Percentiles rank a stretch among this genome's conserved stretches.
These are phyloP conservation scores for Cystoderma amianthinum DNA, from an alignment of 768 basidiomycete genomes.

Conservation along the genomic window DNA sequence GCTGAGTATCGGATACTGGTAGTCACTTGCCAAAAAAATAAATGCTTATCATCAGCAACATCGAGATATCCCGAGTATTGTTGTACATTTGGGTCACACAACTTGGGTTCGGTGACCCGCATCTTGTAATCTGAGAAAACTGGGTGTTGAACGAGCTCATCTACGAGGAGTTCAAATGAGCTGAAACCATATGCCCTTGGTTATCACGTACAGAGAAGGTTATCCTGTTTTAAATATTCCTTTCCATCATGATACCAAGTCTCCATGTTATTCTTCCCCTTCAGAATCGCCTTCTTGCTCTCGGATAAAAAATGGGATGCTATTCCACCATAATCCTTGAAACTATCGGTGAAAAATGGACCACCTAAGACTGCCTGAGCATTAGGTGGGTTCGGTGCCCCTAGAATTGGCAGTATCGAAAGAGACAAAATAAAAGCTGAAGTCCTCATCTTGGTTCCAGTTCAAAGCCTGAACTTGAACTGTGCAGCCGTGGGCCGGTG, in stretches of 20 bases:
- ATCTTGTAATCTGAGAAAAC: slow-evolving; percentile 45
- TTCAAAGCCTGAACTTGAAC: no score
- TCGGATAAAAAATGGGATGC: slow-evolving; percentile 32
- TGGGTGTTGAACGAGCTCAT: slow-evolving; percentile 58
- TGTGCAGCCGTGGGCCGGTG: no score
- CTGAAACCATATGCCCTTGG: not conserved
- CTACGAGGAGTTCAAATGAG: slow-evolving; percentile 21
- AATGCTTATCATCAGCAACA: slow-evolving; percentile 68
- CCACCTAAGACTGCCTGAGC: slow-evolving; percentile 11
- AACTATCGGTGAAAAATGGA: slow-evolving; percentile 25
- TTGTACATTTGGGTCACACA: slow-evolving; percentile 78
- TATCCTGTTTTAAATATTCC: slow-evolving; percentile 64
- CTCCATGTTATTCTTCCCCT: slow-evolving; percentile 43
- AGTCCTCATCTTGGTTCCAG: no score
- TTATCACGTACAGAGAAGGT: slow-evolving; percentile 46
- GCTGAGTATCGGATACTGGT: not conserved
- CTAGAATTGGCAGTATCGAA: slow-evolving; percentile 8
- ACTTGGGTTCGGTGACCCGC: slow-evolving; percentile 55
- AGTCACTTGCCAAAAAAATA: slow-evolving; percentile 77
- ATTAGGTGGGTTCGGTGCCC: slow-evolving; percentile 6
- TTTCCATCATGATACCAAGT: slow-evolving; percentile 59
- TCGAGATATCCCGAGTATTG: slow-evolving; percentile 84
- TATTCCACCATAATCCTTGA: slow-evolving; percentile 14
- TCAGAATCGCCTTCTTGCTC: slow-evolving; percentile 32
- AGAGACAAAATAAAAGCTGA: no score